Base-by-base conservation (phyloP, 192 early-diverging fungal genomes). In the Coemansia sp. region DNA sequence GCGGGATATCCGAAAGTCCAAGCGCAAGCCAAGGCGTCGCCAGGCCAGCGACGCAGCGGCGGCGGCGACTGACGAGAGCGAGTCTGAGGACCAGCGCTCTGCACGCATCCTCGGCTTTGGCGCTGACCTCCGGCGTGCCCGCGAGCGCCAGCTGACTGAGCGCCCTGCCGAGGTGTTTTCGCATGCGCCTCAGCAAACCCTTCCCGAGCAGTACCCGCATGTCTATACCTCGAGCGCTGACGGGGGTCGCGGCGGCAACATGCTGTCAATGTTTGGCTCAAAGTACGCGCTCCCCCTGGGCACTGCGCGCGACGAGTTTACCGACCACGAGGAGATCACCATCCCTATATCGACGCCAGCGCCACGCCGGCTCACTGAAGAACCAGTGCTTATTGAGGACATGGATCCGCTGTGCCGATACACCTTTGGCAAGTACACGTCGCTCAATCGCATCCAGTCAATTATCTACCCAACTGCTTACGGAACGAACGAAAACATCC, bases 401-500 rank as follows among this genome's bases (percentile, higher is more conserved):
- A 84, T 98, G 86, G 94, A 96, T 62, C 86, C 86, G 4, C 77
- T 92, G 59, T 92, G 87, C 77, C 82, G 84, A 53, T 87, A 76
- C 70, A 91, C 92, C 2, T 98, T 96, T 86, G 87, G 90, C 80
- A 89, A 90, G 20, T 98, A 98, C 76, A 86, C 86, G 25, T 84
- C 88, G 7, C 84, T 99, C 45, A 99, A 99, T 74, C 89, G 96
- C 46, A 89, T 99, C 46, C 98, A 99, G 82, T 94, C 93, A 20
- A 92, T 96, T 61, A 93, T 99, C 6, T 96, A 92, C 65, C 96
- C 96, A 24, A 88, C 93, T 6, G 95, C 95, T 0, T 99, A 92
- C 73, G 87, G 91, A 29, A 91, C 93, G n/a, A 97, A 96, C 76
- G 96, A 97, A 77, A 99, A 99, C 63, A 95, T 99, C 79, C 87